phyloP scores from a whole-genome alignment of 2,329 filamentous ascomycete species.

The Lachnellula hyalina region DNA sequence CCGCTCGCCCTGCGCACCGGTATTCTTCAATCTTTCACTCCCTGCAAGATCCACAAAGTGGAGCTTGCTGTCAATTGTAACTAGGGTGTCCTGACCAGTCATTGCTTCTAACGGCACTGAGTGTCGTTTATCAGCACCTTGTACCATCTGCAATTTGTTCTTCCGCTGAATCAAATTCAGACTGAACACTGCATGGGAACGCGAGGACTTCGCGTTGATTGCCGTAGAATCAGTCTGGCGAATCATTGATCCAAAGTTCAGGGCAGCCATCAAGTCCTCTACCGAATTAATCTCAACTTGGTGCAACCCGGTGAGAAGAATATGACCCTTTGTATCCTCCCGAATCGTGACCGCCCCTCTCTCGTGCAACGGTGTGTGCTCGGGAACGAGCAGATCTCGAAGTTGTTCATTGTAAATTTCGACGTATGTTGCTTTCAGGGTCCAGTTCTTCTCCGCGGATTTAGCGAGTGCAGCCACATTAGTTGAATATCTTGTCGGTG shows the following conservation, averaged over 20 bases:
- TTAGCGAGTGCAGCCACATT: constrained; percentile 20
- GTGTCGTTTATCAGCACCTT: constrained; percentile 71
- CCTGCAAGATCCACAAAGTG: constrained; percentile 98
- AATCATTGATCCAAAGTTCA: constrained; percentile 90
- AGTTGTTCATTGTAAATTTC: constrained; percentile 98
- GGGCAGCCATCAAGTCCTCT: constrained; percentile 80
- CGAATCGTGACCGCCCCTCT: constrained; percentile 81
- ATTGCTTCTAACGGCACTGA: constrained; percentile 82
- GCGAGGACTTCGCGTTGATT: constrained; percentile 95
- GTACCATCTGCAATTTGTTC: constrained; percentile 45
- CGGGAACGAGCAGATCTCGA: constrained; percentile 80
- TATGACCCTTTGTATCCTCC: constrained; percentile 91
- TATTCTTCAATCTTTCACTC: constrained; percentile 95
- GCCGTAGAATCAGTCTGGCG: constrained; percentile 95
- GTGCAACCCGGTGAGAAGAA: constrained; percentile 83
- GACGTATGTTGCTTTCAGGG: constrained; percentile 88
- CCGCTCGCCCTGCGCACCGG: constrained; percentile 87
- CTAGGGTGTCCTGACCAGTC: constrained; percentile 60
- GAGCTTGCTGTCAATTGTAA: constrained; percentile 95
- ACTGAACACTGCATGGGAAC: constrained; percentile 95
- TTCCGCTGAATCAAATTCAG: constrained; percentile 88
- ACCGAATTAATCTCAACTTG: constrained; percentile 86
- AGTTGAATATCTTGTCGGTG: constrained; percentile 73
- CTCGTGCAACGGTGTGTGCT: constrained; percentile 63
- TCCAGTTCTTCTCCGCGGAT: constrained; percentile 70